These are phyloP conservation scores for Pulicaria dysenterica DNA, from an alignment of 129 eudicot species.

Conservation along the genomic window DNA sequence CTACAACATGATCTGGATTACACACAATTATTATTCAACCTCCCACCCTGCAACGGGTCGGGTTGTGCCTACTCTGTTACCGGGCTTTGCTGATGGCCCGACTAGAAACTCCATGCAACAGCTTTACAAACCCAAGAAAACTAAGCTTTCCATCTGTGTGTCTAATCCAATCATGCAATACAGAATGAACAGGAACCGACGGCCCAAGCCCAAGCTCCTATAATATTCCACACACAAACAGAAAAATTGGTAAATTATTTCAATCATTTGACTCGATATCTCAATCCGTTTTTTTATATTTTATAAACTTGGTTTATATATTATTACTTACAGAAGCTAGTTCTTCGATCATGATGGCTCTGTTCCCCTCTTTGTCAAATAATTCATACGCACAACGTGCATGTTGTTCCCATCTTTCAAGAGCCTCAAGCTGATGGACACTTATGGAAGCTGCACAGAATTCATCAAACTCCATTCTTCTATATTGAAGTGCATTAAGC, in stretches of 20 bases:
- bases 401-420: conserved; percentile 91
- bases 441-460: conserved; percentile 87
- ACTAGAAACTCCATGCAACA: conserved; percentile 82
- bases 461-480: conserved; percentile 94
- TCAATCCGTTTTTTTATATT: not conserved
- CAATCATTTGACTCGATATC: not conserved
- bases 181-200: conserved; percentile 87
- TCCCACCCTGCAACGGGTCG: too few species aligned
- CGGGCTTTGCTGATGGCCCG: conserved; percentile 67
- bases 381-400: conserved; percentile 87
- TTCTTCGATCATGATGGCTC: conserved; percentile 83
- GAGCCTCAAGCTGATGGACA: conserved; percentile 91
- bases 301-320: not conserved
- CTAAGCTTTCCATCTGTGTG: conserved; percentile 97
- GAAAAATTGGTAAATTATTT: not conserved
- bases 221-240: conserved; percentile 3
- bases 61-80: conserved; percentile 23
- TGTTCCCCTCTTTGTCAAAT: conserved; percentile 89
- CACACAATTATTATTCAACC: conserved; percentile 8
- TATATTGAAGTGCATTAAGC: conserved; percentile 85
- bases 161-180: conserved; percentile 92
- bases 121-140: conserved; percentile 84
- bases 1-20: not conserved
- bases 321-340: conserved; percentile 73
- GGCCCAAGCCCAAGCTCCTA: conserved; percentile 97